Evolutionary conservation across 2,329 filamentous ascomycete species (phyloP).

Genomic region (Fusarium vanettenii): DNA sequence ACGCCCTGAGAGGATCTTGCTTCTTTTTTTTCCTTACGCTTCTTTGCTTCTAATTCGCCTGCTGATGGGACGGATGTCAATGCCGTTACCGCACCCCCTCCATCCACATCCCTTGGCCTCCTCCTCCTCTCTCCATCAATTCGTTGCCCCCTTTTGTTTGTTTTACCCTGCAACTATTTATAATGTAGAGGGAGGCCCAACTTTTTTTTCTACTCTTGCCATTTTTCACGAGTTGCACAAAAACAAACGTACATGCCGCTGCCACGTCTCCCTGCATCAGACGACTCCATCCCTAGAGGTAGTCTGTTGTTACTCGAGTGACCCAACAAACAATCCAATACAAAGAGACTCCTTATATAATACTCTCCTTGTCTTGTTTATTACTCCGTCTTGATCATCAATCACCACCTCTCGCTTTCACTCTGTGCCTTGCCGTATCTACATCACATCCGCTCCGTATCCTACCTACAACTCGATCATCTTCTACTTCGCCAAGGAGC

Average conservation of each 20-base stretch:
- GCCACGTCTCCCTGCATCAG: conserved; percentile 31
- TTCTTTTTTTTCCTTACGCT: conserved; percentile 5
- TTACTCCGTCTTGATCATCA: not conserved
- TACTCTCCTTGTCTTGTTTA: not conserved
- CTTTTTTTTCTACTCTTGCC: not conserved
- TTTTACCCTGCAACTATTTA: conserved; percentile 21
- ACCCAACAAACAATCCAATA: conserved; percentile 10
- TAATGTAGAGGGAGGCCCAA: conserved; percentile 26
- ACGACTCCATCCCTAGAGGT: conserved; percentile 3
- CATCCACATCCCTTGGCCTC: conserved; percentile 12
- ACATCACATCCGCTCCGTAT: not conserved
- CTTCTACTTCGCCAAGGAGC: not conserved
- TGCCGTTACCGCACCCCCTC: conserved; percentile 23
- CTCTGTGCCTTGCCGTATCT: not conserved
- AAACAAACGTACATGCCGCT: conserved; percentile 12
- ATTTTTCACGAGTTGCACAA: conserved; percentile 17
- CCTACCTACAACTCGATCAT: not conserved
- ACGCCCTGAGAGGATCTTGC: conserved; percentile 19
- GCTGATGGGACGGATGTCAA: conserved; percentile 27
- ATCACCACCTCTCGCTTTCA: not conserved
- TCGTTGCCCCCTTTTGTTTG: conserved; percentile 28
- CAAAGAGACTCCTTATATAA: conserved; percentile 1
- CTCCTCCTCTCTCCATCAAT: conserved; percentile 7
- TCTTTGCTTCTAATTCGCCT: not conserved
- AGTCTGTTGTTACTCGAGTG: conserved; percentile 27